Evolutionary conservation across 2,329 filamentous ascomycete species (phyloP).

Genomic region (Fusarium sp.): DNA sequence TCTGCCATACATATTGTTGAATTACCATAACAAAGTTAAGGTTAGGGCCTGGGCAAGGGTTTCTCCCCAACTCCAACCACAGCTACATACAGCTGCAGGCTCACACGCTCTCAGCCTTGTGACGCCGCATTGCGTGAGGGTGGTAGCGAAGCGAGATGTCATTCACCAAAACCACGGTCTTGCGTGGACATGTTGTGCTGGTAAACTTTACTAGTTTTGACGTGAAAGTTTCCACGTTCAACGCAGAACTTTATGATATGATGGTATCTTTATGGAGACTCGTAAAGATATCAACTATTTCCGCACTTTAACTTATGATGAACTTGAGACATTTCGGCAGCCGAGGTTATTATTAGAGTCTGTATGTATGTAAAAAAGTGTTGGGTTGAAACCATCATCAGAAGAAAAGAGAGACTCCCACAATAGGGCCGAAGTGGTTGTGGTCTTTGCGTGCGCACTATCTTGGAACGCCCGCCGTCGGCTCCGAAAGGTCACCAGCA

Average conservation of each 20-base stretch:
- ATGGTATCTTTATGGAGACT: neutral
- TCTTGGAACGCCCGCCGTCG: neutral
- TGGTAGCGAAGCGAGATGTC: neutral
- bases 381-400: conserved; percentile 1
- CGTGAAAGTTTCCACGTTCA: neutral
- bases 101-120: conserved; percentile 11
- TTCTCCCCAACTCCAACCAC: conserved; percentile 4
- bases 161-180: neutral
- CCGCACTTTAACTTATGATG: neutral
- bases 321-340: too few relatives aligned
- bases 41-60: conserved; percentile 20
- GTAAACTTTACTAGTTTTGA: neutral
- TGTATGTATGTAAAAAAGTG: neutral
- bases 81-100: neutral
- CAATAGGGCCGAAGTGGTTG: conserved; percentile 32
- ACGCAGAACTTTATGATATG: neutral
- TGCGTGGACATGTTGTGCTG: neutral
- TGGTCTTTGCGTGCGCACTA: conserved; percentile 15
- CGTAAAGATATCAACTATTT: neutral
- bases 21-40: conserved; percentile 16
- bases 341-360: neutral
- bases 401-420: conserved; percentile 1
- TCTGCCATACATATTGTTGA: neutral
- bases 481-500: neutral
- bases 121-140: neutral